These are phyloP conservation scores for Pythium aquatile DNA, from an alignment of 352 stramenopile species.

Conservation along the genomic window DNA sequence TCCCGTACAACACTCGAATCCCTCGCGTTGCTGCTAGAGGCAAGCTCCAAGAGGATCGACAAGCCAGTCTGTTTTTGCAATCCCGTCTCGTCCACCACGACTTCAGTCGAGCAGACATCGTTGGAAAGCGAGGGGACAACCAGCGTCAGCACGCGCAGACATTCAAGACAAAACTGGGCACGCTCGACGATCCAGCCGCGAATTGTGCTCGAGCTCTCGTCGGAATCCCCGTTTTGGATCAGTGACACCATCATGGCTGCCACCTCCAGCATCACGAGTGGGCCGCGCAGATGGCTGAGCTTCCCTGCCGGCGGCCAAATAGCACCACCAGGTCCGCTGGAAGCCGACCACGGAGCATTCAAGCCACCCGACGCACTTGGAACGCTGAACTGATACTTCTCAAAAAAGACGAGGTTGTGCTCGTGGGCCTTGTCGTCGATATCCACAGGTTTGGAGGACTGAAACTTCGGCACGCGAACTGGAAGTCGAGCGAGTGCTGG, in stretches of 20 bases:
- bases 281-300: constrained; percentile 65
- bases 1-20: constrained; percentile 78
- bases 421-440: constrained; percentile 86
- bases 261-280: constrained; percentile 81
- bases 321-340: constrained; percentile 42
- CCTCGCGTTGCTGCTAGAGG: constrained; percentile 64
- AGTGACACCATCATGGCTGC: constrained; percentile 62
- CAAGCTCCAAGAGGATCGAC: constrained; percentile 73
- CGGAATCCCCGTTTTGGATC: constrained; percentile 51
- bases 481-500: constrained; percentile 56
- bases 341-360: constrained; percentile 56
- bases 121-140: constrained; percentile 64
- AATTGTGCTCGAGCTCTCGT: constrained; percentile 50
- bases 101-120: constrained; percentile 78
- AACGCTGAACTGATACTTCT: constrained; percentile 81
- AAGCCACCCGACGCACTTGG: constrained; percentile 31
- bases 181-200: constrained; percentile 78
- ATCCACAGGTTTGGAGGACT: constrained; percentile 74
- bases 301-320: constrained; percentile 79
- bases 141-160: constrained; percentile 67
- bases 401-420: constrained; percentile 80
- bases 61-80: constrained; percentile 51
- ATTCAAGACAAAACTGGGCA: constrained; percentile 78
- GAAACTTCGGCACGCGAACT: constrained; percentile 68
- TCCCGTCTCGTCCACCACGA: constrained; percentile 46